Evolutionary conservation across 257 asterid species (phyloP).

Genomic region (Linderniella brevidens): DNA sequence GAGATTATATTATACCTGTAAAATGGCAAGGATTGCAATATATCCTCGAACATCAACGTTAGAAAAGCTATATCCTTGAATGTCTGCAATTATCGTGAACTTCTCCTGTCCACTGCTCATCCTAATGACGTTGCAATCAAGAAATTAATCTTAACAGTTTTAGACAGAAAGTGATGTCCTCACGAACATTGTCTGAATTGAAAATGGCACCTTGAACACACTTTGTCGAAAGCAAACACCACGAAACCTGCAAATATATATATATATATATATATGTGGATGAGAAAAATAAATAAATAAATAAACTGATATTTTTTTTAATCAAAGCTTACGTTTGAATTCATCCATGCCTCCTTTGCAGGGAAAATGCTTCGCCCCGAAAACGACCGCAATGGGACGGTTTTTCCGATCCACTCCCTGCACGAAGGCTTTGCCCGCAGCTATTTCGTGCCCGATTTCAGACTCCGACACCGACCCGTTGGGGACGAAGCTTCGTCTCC

Average conservation of each 20-base stretch:
- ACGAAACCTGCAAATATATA: neutral
- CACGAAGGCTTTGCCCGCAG: conserved; percentile 48
- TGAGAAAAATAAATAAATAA: neutral
- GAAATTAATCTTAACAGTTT: neutral
- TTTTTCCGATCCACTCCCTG: conserved; percentile 66
- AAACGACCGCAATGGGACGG: conserved; percentile 43
- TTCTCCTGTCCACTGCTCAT: conserved; percentile 38
- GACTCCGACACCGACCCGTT: conserved; percentile 29
- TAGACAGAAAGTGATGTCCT: neutral
- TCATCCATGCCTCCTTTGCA: conserved; percentile 51
- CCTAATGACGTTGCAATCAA: conserved; percentile 14
- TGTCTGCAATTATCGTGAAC: conserved; percentile 68
- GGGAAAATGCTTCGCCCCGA: conserved; percentile 40
- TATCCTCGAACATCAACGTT: conserved; percentile 56
- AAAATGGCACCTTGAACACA: conserved; percentile 1
- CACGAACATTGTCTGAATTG: too few species aligned
- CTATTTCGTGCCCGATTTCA: conserved; percentile 40
- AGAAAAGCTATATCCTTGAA: conserved; percentile 53
- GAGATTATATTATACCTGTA: conserved; percentile 30
- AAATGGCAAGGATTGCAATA: conserved; percentile 37
- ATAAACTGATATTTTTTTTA: neutral
- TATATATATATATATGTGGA: neutral
- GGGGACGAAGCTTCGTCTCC: conserved; percentile 54
- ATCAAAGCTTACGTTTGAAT: conserved; percentile 38
- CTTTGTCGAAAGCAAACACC: conserved; percentile 1